These are phyloP conservation scores for Petunia hybrid DNA, from an alignment of 305 asterid species.

Conservation along the genomic window DNA sequence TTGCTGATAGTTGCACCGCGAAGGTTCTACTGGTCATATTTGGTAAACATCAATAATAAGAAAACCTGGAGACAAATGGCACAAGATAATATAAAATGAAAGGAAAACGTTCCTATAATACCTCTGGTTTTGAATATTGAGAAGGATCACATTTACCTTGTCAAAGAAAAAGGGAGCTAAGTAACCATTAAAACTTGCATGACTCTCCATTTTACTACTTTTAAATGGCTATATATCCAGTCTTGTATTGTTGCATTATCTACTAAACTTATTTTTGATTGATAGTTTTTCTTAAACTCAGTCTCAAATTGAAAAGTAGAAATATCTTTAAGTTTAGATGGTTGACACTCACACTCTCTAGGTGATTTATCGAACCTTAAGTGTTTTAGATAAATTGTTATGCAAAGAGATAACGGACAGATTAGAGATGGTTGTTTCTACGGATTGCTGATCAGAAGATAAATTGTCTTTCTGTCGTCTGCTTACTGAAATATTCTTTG, in stretches of 20 bases:
- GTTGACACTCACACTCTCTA: too few relatives aligned
- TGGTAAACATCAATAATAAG: neutral
- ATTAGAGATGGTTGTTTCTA: too few relatives aligned
- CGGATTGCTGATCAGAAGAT: too few relatives aligned
- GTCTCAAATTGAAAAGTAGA: too few relatives aligned
- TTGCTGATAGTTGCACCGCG: neutral
- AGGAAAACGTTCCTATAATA: neutral
- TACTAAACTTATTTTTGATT: too few relatives aligned
- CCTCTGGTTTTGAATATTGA: neutral
- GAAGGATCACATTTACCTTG: neutral
- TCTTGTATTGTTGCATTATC: neutral
- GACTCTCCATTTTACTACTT: neutral
- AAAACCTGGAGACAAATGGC: neutral
- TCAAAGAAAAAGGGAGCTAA: neutral
- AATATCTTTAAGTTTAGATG: too few relatives aligned
- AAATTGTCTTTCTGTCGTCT: too few relatives aligned
- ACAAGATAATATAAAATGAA: neutral
- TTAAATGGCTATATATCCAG: neutral
- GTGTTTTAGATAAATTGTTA: too few relatives aligned
- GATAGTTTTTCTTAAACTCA: too few relatives aligned
- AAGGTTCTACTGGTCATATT: neutral
- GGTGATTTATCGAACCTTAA: too few relatives aligned
- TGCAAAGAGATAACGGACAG: too few relatives aligned
- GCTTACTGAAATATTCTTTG: too few relatives aligned
- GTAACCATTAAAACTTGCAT: neutral